Evolutionary conservation across 1,139 yeast species (phyloP).

Genomic region (Blastobotrys ciferrii): DNA sequence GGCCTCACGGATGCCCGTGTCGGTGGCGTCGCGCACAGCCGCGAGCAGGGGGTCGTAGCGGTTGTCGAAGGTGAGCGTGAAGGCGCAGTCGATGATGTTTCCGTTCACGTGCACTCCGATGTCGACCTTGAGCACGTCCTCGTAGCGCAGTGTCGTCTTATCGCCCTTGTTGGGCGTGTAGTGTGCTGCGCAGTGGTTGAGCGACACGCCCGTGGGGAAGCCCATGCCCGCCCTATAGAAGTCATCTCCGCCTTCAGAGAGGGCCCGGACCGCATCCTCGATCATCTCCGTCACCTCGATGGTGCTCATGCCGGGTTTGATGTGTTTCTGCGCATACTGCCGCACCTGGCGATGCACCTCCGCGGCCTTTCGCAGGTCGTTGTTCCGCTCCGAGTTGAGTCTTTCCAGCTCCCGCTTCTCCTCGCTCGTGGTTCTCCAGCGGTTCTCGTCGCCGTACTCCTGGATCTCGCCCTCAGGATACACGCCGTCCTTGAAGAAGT

Average conservation of each 20-base stretch:
- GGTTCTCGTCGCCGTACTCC: slow-evolving; percentile 59
- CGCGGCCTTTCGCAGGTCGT: slow-evolving; percentile 92
- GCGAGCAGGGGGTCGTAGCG: slow-evolving; percentile 74
- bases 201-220: slow-evolving; percentile 93
- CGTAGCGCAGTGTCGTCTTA: slow-evolving; percentile 70
- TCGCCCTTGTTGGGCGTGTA: slow-evolving; percentile 97
- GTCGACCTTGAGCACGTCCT: slow-evolving; percentile 95
- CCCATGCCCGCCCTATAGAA: slow-evolving; percentile 76
- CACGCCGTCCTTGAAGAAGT: slow-evolving; percentile 64
- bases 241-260: slow-evolving; percentile 64
- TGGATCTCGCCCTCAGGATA: slow-evolving; percentile 78
- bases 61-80: slow-evolving; percentile 84
- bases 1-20: slow-evolving; percentile 87
- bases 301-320: slow-evolving; percentile 91
- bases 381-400: slow-evolving; percentile 63
- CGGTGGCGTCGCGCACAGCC: slow-evolving; percentile 90
- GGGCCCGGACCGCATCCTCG: slow-evolving; percentile 78
- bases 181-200: slow-evolving; percentile 96
- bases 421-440: slow-evolving; percentile 77
- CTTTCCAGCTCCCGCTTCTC: slow-evolving; percentile 80
- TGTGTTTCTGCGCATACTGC: slow-evolving; percentile 65
- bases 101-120: slow-evolving; percentile 97
- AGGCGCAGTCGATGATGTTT: slow-evolving; percentile 92
- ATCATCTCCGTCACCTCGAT: slow-evolving; percentile 85
- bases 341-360: slow-evolving; percentile 94